Conservation (phyloP, 768 basidiomycete species). For the Amanita jacksonii region DNA sequence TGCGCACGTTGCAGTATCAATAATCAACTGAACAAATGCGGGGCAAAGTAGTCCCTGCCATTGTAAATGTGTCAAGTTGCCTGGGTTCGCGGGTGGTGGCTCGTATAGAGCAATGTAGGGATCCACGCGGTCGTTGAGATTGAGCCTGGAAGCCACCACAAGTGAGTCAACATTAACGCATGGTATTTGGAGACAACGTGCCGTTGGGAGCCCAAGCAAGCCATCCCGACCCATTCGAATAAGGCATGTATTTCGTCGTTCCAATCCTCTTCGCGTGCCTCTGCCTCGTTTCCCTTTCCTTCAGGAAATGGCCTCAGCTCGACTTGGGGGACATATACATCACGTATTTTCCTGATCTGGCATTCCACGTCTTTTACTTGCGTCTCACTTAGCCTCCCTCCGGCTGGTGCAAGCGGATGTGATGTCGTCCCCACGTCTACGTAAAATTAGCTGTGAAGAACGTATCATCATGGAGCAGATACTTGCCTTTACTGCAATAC, state of each 20-base stretch:
- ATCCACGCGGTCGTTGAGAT: conserved; percentile 54
- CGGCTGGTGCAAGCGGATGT: conserved; percentile 3
- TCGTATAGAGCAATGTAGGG: conserved; percentile 63
- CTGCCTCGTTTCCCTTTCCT: conserved; percentile 6
- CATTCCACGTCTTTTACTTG: conserved; percentile 17
- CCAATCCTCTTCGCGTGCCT: conserved; percentile 42
- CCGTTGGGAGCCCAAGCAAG: conserved; percentile 58
- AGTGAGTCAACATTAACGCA: conserved; percentile 2
- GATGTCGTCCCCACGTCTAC: conserved; percentile 14
- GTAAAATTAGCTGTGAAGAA: neutral
- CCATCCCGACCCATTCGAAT: conserved; percentile 74
- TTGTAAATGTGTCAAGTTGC: conserved; percentile 39
- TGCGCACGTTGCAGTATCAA: conserved; percentile 37
- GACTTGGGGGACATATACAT: conserved; percentile 33
- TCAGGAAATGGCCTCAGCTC: conserved; percentile 4
- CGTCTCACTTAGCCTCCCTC: conserved; percentile 4
- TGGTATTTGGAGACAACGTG: conserved; percentile 15
- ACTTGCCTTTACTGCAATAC: conserved; percentile 24
- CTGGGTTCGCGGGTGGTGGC: conserved; percentile 34
- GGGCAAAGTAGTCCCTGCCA: conserved; percentile 54
- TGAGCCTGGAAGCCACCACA: conserved; percentile 39
- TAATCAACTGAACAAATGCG: conserved; percentile 40
- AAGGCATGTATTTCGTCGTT: conserved; percentile 31
- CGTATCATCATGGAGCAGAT: neutral
- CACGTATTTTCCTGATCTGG: conserved; percentile 16